Percentiles rank a stretch among this genome's conserved stretches.
Evolutionary conservation across 1,284 basidiomycete species (phyloP).

Genomic region (Pterula multifida): DNA sequence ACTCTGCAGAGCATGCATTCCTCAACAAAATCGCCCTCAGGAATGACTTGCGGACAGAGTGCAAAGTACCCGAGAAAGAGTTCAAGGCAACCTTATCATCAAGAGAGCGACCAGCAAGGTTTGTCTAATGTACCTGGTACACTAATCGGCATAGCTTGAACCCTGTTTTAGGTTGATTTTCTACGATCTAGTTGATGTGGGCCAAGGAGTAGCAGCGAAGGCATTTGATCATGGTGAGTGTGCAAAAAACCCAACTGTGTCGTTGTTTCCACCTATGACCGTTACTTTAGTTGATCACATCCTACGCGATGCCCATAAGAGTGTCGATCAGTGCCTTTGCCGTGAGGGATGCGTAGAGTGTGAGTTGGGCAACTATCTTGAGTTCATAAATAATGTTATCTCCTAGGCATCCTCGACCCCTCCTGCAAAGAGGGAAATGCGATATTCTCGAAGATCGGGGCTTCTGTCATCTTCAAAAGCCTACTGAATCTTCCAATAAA

Average conservation of each 20-base stretch:
- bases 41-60: constrained; percentile 74
- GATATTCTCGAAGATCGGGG: constrained; percentile 64
- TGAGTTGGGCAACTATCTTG: too few species aligned
- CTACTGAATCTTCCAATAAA: constrained; percentile 43
- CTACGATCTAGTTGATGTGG: constrained; percentile 66
- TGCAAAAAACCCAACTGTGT: neutral
- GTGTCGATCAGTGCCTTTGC: constrained; percentile 62
- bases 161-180: constrained; percentile 65
- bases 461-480: constrained; percentile 50
- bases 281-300: constrained; percentile 43
- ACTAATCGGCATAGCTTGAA: neutral
- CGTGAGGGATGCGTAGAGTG: constrained; percentile 65
- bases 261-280: neutral
- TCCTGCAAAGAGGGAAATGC: constrained; percentile 55
- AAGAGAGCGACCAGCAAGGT: constrained; percentile 73
- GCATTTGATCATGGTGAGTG: constrained; percentile 72
- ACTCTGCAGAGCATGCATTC: constrained; percentile 78
- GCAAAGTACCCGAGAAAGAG: constrained; percentile 75
- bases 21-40: constrained; percentile 68
- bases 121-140: constrained; percentile 5
- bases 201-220: constrained; percentile 63
- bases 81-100: constrained; percentile 44
- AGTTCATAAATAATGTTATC: too few species aligned
- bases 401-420: constrained; percentile 48
- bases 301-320: constrained; percentile 49